A percentile compares a stretch with the other conserved stretches of the same genome.
Conservation (phyloP, 768 basidiomycete species). For the Terana coerulea region DNA sequence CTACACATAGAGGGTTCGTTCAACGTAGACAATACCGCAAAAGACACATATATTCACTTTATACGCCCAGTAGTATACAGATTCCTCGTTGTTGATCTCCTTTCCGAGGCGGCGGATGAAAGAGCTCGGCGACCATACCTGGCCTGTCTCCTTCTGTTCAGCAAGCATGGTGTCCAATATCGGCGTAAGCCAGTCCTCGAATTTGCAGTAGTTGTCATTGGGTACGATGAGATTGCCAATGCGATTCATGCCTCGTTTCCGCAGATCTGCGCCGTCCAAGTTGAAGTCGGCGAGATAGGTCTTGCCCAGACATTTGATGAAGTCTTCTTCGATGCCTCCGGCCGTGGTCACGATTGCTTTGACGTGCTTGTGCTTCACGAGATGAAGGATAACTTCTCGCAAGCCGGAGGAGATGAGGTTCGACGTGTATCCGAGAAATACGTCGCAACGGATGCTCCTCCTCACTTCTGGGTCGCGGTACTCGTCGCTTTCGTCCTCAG, state of each 20-base stretch:
- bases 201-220: slow-evolving; percentile 98
- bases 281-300: slow-evolving; percentile 94
- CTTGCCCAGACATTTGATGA: slow-evolving; percentile 97
- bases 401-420: slow-evolving; percentile 98
- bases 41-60: slow-evolving; percentile 62
- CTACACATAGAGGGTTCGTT: slow-evolving; percentile 40
- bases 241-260: slow-evolving; percentile 90
- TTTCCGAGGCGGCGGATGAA: slow-evolving; percentile 93
- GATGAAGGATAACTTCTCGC: slow-evolving; percentile 85
- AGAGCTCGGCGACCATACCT: slow-evolving; percentile 88
- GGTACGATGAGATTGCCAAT: slow-evolving; percentile 96
- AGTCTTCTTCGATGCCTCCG: slow-evolving; percentile 97
- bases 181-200: slow-evolving; percentile 98
- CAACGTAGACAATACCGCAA: slow-evolving; percentile 21
- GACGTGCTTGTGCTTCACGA: slow-evolving; percentile 91
- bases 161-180: slow-evolving; percentile 86
- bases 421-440: slow-evolving; percentile 98
- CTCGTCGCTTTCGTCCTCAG: slow-evolving; percentile 68
- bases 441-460: slow-evolving; percentile 70
- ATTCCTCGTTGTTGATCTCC: slow-evolving; percentile 96
- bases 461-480: slow-evolving; percentile 55
- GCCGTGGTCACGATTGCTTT: slow-evolving; percentile 93
- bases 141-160: slow-evolving; percentile 72
- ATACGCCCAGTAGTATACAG: slow-evolving; percentile 99
- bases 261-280: slow-evolving; percentile 83